Evolutionary conservation across 352 stramenopile genomes (phyloP), one percentile per base, ranked within the genome.

Genomic region (Phytophthora pseudosyringae): DNA sequence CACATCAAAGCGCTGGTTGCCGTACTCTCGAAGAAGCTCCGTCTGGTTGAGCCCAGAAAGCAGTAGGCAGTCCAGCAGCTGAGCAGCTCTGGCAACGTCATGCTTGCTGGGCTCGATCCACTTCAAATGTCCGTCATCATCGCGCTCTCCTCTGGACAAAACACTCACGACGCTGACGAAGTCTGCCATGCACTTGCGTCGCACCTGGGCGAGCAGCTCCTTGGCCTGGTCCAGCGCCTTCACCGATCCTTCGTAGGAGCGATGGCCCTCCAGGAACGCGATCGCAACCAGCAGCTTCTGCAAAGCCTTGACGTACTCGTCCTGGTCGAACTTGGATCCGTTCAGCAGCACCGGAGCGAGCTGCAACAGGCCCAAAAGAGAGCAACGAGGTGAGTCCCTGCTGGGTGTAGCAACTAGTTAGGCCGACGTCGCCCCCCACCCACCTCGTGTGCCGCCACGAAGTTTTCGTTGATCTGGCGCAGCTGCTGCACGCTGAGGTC

Each of bases 401-500:
- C 25, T 1, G 21, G 21, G 21, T 21, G 21, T 21, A 43, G 12
- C n/a, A 38, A 25, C 1, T 41, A 54, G 13, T 11, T 56, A 12
- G 9, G 25, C 21, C 16, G 28, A 15, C 29, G 48, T 33, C 12
- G n/a, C 3, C 1, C 6, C 7, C 10, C 28, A n/a, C 6, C 6
- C 29, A 93, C 86, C 80, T 89, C 71, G 52, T 90, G 81, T 9
- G 84, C 78, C 2, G 74, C 81, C 36, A 88, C 65, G 53, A 94
- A 93, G 52, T 91, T 92, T 49, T 90, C 73, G 52, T 92, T 82
- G 51, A 94, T 83, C 43, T 74, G 71, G 3, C 71, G 77, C 52
- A 95, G 60, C 63, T 92, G 81, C 29, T 80, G 75, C 18, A 95
- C 85, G 40, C 84, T 92, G 8, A 90, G 53, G 45, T 95, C 86